phyloP scores from a whole-genome alignment of 2,329 filamentous ascomycete species.

The Geosmithia flava region DNA sequence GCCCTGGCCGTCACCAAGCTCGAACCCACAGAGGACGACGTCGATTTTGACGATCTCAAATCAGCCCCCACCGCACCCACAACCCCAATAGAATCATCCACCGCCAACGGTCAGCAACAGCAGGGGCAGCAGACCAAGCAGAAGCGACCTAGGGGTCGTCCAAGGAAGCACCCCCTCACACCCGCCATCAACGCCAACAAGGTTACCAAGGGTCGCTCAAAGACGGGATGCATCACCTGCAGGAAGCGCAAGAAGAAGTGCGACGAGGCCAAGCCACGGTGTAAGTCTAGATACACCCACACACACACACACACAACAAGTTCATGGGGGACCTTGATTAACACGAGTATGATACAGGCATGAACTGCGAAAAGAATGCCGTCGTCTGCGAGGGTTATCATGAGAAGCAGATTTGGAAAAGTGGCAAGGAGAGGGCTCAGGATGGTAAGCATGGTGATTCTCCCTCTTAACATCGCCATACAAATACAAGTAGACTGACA shows the following conservation, averaged over 20 bases:
- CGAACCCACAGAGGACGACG: conserved; percentile 43
- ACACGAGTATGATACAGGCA: conserved; percentile 33
- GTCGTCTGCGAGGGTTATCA: conserved; percentile 86
- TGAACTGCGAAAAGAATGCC: conserved; percentile 89
- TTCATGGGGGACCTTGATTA: neutral
- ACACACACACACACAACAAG: neutral
- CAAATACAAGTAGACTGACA: neutral
- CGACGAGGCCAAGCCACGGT: conserved; percentile 55
- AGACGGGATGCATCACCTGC: conserved; percentile 57
- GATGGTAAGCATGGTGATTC: conserved; percentile 35
- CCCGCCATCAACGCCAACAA: conserved; percentile 49
- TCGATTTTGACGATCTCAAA: conserved; percentile 39
- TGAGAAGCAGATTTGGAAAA: conserved; percentile 77
- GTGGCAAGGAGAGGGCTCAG: conserved; percentile 64
- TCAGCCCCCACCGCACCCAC: conserved; percentile 18
- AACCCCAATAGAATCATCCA: conserved; percentile 7
- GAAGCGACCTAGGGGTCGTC: conserved; percentile 65
- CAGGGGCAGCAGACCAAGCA: conserved; percentile 21
- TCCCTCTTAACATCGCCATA: neutral
- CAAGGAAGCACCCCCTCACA: conserved; percentile 65
- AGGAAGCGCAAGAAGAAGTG: conserved; percentile 62
- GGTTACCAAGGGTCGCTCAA: conserved; percentile 63
- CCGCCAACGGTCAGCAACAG: conserved; percentile 5
- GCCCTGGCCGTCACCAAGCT: conserved; percentile 38
- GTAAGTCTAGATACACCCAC: conserved; percentile 26